These are phyloP conservation scores for Penicillium sp. DNA, from an alignment of 2,329 filamentous ascomycete genomes.

Conservation along the genomic window DNA sequence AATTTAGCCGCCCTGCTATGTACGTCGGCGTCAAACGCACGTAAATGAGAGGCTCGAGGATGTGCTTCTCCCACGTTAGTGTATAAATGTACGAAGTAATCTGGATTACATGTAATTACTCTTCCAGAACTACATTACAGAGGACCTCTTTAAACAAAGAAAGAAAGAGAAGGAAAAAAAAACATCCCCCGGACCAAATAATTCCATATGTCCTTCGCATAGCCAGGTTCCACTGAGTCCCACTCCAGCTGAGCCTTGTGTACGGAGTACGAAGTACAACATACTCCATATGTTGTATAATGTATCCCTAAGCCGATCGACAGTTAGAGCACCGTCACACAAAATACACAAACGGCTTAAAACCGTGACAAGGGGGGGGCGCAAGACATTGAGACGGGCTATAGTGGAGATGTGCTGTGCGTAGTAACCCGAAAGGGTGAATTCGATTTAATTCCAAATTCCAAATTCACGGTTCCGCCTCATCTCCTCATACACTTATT, in stretches of 20 bases:
- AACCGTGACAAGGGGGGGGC: constrained; percentile 7
- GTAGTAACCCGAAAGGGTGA: constrained; percentile 4
- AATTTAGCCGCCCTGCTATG: constrained; percentile 40
- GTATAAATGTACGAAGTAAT: background rate
- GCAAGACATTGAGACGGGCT: constrained; percentile 9
- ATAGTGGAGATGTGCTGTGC: constrained; percentile 6
- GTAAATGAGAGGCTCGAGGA: constrained; percentile 29
- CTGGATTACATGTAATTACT: background rate
- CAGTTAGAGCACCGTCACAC: background rate
- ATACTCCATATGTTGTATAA: too few relatives aligned
- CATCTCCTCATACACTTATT: too few relatives aligned
- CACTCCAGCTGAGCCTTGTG: background rate
- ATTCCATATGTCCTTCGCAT: background rate
- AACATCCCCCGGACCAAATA: background rate
- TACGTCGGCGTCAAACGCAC: constrained; percentile 38
- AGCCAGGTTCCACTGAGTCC: background rate
- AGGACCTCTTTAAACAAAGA: too few relatives aligned
- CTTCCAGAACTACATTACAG: background rate
- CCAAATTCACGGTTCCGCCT: background rate
- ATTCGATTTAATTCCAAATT: background rate
- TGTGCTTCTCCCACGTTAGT: constrained; percentile 10
- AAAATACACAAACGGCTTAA: background rate
- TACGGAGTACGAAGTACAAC: background rate
- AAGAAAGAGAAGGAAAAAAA: too few relatives aligned
- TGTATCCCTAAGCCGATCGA: too few relatives aligned